These are phyloP conservation scores for Podila verticillata DNA, from an alignment of 192 early-diverging fungal genomes.

Conservation along the genomic window DNA sequence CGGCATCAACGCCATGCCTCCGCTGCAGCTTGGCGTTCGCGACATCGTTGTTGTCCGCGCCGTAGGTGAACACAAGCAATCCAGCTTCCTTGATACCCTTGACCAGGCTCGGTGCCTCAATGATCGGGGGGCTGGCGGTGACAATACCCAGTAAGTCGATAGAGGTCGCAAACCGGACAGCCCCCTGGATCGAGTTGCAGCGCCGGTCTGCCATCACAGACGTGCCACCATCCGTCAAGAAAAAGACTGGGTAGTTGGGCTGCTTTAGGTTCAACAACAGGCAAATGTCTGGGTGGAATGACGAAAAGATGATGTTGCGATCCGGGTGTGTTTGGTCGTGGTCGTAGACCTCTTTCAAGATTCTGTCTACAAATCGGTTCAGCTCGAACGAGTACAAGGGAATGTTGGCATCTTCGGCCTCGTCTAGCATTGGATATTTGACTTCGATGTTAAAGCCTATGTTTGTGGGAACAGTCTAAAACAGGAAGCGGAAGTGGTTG, in stretches of 20 bases:
- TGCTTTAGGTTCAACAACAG: slow-evolving; percentile 88
- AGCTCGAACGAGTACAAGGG: slow-evolving; percentile 74
- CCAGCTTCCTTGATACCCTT: slow-evolving; percentile 76
- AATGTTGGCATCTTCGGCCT: slow-evolving; percentile 82
- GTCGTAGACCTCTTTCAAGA: slow-evolving; percentile 81
- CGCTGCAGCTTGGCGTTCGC: slow-evolving; percentile 77
- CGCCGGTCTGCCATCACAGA: slow-evolving; percentile 78
- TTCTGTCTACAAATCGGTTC: slow-evolving; percentile 87
- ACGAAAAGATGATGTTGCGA: slow-evolving; percentile 90
- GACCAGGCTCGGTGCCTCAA: slow-evolving; percentile 78
- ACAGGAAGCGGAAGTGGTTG: background rate
- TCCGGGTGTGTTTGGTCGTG: slow-evolving; percentile 53
- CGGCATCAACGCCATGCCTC: slow-evolving; percentile 84
- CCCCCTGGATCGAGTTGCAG: slow-evolving; percentile 81
- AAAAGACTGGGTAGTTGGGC: slow-evolving; percentile 88
- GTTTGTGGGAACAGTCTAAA: slow-evolving; percentile 70
- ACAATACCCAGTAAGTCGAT: slow-evolving; percentile 85
- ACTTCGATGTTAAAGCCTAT: slow-evolving; percentile 96
- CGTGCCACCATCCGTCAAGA: slow-evolving; percentile 88
- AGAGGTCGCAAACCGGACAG: slow-evolving; percentile 80
- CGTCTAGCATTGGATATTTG: slow-evolving; percentile 95
- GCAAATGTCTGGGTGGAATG: slow-evolving; percentile 92
- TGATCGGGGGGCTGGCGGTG: slow-evolving; percentile 73
- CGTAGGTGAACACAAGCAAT: slow-evolving; percentile 84
- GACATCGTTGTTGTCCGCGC: slow-evolving; percentile 80